Base-by-base conservation (phyloP, 2,329 filamentous ascomycete species). In the Ambrosiella cleistominuta region DNA sequence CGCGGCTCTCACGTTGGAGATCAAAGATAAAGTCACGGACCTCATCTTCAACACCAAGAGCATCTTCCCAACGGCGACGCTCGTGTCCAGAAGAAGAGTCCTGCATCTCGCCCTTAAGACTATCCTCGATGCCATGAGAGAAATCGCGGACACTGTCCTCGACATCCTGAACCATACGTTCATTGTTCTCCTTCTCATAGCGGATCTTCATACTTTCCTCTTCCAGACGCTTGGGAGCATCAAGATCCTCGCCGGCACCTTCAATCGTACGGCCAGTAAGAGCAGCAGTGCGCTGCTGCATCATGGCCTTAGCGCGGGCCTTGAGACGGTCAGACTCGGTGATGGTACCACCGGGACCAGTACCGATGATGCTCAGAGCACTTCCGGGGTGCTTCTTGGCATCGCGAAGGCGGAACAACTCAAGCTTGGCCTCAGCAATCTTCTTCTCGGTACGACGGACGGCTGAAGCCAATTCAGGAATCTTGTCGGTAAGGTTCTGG, bases 1-100 rank as follows among this genome's bases (percentile, higher is more conserved):
- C 78, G 63, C 89, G 82, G 68, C 88, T 94, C 62, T 83, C 86
- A 61, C 91, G 82, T 68, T 96, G 90, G 57, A 98, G 74, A 64
- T 97, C 93, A 67, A 93, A 97, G 68, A 98, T 98, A 70, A 98
- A 97, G 66, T 98, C 93, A 66, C 89, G 88, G 62, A 97, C 86
- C 66, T 95, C 89, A 66, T 98, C 91, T 67, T 98, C 93, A 36
- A 98, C 93, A 36, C 93, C 93, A 42, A 98, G 77, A 8, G 82
- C 93, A 70, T 98, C 93, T 65, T 98, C 89, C 93, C 93, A 98
- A 62, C 93, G 81, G 62, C 93, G 82, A 65, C 81, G 83, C 73
- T 98, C 93, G 67, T 96, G 90, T 70, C 96, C 88, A 62, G 83
- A 87, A 2, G 83, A 81, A 44, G 82, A 83, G 64, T 83, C 86